These are phyloP conservation scores for Blastobotrys peoriensis DNA, from an alignment of 805 yeast species.

Conservation along the genomic window DNA sequence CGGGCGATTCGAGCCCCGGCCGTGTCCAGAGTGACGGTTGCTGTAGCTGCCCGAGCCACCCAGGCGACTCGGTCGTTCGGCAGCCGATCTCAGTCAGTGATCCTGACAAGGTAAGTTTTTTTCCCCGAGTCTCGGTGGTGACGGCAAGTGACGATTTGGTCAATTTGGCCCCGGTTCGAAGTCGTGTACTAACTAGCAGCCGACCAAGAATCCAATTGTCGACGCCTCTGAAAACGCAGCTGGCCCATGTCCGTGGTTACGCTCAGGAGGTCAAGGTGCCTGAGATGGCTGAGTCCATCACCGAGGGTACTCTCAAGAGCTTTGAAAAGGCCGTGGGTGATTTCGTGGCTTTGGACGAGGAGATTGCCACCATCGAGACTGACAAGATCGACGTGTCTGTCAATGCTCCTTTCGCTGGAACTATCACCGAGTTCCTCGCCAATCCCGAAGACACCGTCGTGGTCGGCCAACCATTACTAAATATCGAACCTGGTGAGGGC, in stretches of 20 bases:
- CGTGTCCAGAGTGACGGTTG: conserved; percentile 2
- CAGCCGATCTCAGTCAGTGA: too few relatives aligned
- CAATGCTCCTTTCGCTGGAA: conserved; percentile 89
- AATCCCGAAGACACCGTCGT: conserved; percentile 86
- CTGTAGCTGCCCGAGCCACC: not conserved
- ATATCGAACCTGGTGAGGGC: conserved; percentile 73
- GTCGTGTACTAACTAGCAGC: too few relatives aligned
- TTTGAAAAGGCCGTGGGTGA: conserved; percentile 69
- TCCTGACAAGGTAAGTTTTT: too few relatives aligned
- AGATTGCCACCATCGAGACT: conserved; percentile 94
- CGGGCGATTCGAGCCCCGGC: conserved; percentile 3
- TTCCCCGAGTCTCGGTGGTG: too few relatives aligned
- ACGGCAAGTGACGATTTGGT: too few relatives aligned
- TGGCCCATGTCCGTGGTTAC: too few relatives aligned
- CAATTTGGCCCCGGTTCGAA: too few relatives aligned
- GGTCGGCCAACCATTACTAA: conserved; percentile 89
- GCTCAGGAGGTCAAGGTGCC: conserved; percentile 75
- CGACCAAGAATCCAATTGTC: too few relatives aligned
- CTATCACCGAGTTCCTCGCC: conserved; percentile 75
- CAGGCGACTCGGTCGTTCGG: too few relatives aligned
- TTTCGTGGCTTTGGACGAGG: conserved; percentile 77
- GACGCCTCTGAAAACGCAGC: too few relatives aligned
- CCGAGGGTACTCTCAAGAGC: conserved; percentile 86
- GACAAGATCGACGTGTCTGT: conserved; percentile 98
- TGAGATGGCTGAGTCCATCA: conserved; percentile 96